A percentile compares a stretch with the other conserved stretches of the same genome.
These are phyloP conservation scores for Didymella sp. DNA, from an alignment of 2,329 filamentous ascomycete genomes.

Conservation along the genomic window DNA sequence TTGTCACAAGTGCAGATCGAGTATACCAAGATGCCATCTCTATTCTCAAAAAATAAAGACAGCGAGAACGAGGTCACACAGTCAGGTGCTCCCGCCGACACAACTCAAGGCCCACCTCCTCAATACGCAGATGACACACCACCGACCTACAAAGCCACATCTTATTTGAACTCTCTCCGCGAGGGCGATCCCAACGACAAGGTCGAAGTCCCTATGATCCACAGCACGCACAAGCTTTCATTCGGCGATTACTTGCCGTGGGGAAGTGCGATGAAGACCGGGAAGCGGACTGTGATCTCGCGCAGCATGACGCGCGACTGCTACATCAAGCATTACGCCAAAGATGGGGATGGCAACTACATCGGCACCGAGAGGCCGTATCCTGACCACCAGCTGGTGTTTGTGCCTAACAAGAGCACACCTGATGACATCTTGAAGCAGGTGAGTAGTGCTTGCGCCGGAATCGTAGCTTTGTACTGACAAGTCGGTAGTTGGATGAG, in stretches of 20 bases:
- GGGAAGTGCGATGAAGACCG: slow-evolving; percentile 10
- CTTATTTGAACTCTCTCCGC: slow-evolving; percentile 9
- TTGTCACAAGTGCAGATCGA: not conserved
- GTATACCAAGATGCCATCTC: not conserved
- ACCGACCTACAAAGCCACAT: slow-evolving; percentile 3
- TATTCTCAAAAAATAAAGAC: slow-evolving; percentile 6
- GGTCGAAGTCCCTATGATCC: slow-evolving; percentile 16
- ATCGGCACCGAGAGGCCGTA: slow-evolving; percentile 17
- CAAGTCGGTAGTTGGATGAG: slow-evolving; percentile 3
- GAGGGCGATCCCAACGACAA: slow-evolving; percentile 15
- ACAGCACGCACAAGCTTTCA: slow-evolving; percentile 11
- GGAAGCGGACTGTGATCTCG: slow-evolving; percentile 11
- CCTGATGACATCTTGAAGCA: slow-evolving; percentile 15
- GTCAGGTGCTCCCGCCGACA: not conserved
- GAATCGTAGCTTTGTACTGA: not conserved
- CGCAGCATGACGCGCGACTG: slow-evolving; percentile 19
- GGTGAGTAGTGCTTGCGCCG: not conserved
- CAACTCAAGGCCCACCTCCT: not conserved
- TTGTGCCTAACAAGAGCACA: slow-evolving; percentile 15
- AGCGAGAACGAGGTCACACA: not conserved
- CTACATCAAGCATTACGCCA: slow-evolving; percentile 18
- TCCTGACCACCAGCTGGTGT: slow-evolving; percentile 12
- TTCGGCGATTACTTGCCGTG: slow-evolving; percentile 15
- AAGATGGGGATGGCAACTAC: slow-evolving; percentile 16
- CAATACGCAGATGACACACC: not conserved